These are phyloP conservation scores for Fusarium irregulare DNA, from an alignment of 2,329 filamentous ascomycete genomes.

Conservation along the genomic window DNA sequence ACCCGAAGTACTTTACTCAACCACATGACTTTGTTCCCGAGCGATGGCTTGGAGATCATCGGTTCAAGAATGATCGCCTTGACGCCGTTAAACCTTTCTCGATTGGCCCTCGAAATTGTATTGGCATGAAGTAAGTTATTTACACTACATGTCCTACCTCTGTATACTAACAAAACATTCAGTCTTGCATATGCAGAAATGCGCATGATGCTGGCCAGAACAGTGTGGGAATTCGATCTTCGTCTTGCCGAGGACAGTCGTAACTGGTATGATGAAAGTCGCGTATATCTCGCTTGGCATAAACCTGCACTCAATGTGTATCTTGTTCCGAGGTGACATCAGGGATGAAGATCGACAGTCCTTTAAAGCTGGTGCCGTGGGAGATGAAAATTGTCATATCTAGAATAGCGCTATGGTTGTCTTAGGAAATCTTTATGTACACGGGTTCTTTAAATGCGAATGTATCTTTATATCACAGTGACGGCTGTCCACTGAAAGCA, in stretches of 20 bases:
- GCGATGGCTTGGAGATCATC: neutral
- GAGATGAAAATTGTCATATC: fast-evolving
- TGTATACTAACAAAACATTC: neutral
- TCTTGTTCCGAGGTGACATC: neutral
- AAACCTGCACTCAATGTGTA: neutral
- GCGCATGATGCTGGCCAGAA: conserved; percentile 6
- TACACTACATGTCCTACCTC: fast-evolving
- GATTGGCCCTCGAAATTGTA: neutral
- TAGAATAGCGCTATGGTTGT: neutral
- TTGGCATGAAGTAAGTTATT: neutral
- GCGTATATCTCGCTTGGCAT: conserved; percentile 5
- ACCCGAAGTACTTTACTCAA: neutral
- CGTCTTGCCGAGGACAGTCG: neutral
- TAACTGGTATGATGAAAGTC: neutral
- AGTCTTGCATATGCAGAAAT: conserved; percentile 21
- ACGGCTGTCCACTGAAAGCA: too few relatives aligned
- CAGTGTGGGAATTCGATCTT: conserved; percentile 15
- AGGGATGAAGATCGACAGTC: neutral
- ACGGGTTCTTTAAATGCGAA: too few relatives aligned
- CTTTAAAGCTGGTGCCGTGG: neutral
- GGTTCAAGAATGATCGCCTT: neutral
- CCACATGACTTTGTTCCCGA: neutral
- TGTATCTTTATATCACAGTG: too few relatives aligned
- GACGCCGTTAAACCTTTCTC: neutral
- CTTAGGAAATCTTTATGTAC: too few relatives aligned